phyloP scores from a whole-genome alignment of 257 asterid genomes.

The Solanum dulcamara region DNA sequence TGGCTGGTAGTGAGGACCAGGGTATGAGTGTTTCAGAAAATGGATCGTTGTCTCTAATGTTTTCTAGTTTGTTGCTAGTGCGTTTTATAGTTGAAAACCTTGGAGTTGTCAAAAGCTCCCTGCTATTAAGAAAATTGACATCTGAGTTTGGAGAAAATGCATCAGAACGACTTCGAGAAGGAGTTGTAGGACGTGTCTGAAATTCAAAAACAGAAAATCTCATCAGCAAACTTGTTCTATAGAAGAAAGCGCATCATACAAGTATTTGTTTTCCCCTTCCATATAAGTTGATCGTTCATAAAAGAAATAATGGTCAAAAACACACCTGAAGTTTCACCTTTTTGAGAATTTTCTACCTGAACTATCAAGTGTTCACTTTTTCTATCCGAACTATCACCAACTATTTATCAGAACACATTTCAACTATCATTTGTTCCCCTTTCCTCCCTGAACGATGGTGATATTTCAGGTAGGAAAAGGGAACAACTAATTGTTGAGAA shows the following conservation, averaged over 20 bases:
- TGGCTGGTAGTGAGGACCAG: constrained; percentile 65
- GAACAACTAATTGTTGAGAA: not conserved
- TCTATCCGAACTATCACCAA: too few species aligned
- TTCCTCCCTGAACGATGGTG: not conserved
- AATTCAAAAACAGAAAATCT: not conserved
- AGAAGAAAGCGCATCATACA: not conserved
- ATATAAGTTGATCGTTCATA: not conserved
- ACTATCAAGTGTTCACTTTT: too few species aligned
- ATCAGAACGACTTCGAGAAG: constrained; percentile 25
- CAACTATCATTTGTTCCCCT: not conserved
- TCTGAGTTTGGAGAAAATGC: constrained; percentile 16
- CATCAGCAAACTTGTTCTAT: not conserved
- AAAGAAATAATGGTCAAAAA: not conserved
- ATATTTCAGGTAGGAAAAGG: not conserved
- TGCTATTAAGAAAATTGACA: constrained; percentile 1
- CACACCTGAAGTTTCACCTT: not conserved
- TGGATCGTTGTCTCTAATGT: constrained; percentile 19
- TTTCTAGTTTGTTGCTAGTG: constrained; percentile 33
- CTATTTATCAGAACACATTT: too few species aligned
- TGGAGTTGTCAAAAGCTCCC: constrained; percentile 4
- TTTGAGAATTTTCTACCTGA: not conserved
- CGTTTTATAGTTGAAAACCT: constrained; percentile 19
- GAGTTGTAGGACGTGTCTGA: constrained; percentile 46
- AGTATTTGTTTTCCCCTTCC: not conserved
- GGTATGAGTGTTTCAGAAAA: constrained; percentile 33